Evolutionary conservation across 1,139 yeast species (phyloP).

Genomic region (Blastobotrys capitulatus): DNA sequence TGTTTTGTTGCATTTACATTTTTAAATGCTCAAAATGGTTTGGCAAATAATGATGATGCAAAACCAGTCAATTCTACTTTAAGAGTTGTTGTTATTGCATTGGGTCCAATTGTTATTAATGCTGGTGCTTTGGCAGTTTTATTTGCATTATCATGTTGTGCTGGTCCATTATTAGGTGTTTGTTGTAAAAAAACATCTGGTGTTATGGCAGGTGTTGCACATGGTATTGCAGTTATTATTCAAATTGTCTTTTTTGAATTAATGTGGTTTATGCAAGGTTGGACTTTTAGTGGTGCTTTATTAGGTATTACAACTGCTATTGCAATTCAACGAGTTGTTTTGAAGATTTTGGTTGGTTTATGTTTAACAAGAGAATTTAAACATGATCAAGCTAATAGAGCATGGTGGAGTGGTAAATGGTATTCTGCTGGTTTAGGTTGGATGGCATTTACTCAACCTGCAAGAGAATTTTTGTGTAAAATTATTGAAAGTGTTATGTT

Average conservation of each 20-base stretch:
- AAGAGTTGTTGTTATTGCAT: conserved; percentile 81
- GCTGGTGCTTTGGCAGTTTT: conserved; percentile 62
- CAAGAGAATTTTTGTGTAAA: conserved; percentile 94
- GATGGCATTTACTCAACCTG: conserved; percentile 95
- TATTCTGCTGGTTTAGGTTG: conserved; percentile 91
- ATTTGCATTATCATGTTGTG: conserved; percentile 86
- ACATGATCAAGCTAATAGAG: conserved; percentile 93
- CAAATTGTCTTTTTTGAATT: conserved; percentile 84
- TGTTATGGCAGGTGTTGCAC: conserved; percentile 95
- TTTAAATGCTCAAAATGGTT: conserved; percentile 97
- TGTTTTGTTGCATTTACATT: conserved; percentile 87
- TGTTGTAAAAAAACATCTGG: conserved; percentile 99
- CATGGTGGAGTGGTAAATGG: conserved; percentile 99
- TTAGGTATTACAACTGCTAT: conserved; percentile 81
- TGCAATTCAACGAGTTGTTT: conserved; percentile 80
- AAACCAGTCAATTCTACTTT: conserved; percentile 69
- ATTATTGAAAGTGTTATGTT: conserved; percentile 91
- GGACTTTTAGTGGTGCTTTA: conserved; percentile 81
- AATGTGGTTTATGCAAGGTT: conserved; percentile 96
- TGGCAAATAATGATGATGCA: conserved; percentile 38
- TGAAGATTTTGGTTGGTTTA: conserved; percentile 75
- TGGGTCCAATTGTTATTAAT: conserved; percentile 88
- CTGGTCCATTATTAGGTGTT: conserved; percentile 89
- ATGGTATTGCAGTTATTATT: conserved; percentile 85
- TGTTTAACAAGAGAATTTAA: conserved; percentile 94